Conservation (phyloP, 768 basidiomycete genomes). For the Collybia nuda region DNA sequence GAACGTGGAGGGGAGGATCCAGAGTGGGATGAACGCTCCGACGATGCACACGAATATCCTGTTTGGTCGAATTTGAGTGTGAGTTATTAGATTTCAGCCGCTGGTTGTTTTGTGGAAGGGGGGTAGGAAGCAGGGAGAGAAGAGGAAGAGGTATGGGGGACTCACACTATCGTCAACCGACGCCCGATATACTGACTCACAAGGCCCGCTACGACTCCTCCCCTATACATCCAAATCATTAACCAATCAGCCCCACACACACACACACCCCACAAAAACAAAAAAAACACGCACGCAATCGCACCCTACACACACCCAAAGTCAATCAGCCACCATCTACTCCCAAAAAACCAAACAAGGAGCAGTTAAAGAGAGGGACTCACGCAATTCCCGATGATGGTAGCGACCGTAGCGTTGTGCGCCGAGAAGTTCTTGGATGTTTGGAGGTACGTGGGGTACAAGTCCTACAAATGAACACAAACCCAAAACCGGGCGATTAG, state of each 20-base stretch:
- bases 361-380: background rate
- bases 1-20: slow-evolving; percentile 77
- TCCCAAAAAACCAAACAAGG: no score
- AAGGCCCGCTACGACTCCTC: slow-evolving; percentile 11
- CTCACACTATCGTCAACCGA: slow-evolving; percentile 9
- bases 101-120: no score
- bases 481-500: background rate
- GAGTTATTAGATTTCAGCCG: background rate
- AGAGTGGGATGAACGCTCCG: slow-evolving; percentile 68
- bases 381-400: slow-evolving; percentile 60
- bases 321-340: background rate
- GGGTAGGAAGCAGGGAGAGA: no score
- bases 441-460: slow-evolving; percentile 62
- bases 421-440: slow-evolving; percentile 48
- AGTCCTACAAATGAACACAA: slow-evolving; percentile 37
- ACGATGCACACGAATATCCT: slow-evolving; percentile 54
- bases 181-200: slow-evolving; percentile 14
- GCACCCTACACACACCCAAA: slow-evolving; percentile 4
- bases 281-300: slow-evolving; percentile 5
- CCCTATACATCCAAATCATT: background rate
- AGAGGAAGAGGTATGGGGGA: background rate
- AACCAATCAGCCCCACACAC: background rate
- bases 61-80: background rate
- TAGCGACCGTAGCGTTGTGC: slow-evolving; percentile 52
- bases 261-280: background rate